Base-by-base conservation (phyloP, 169 alveolate genomes). In the Cryptosporidium canis region DNA sequence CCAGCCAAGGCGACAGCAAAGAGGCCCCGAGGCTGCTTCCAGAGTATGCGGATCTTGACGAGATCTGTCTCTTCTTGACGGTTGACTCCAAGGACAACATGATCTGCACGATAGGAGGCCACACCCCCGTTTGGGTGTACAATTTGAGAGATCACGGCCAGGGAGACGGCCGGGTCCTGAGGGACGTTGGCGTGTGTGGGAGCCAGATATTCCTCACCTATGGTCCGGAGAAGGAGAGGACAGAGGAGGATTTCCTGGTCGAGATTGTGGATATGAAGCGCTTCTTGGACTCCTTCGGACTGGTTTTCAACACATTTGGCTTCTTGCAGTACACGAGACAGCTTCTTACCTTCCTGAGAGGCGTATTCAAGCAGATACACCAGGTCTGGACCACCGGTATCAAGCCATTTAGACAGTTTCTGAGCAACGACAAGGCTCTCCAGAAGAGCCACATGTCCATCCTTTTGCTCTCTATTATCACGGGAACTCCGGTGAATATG, bases 41-140 rank as follows among this genome's bases (percentile, higher is more conserved):
- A 2, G 87, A 77, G 5, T 77, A 43, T 21, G 33, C 56, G 18
- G 29, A 11, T n/a, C 63, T 2, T 16, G 55, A 21, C 4, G 77
- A 77, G n/a, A 35, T 77, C 1, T 77, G 67, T 14, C 9, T 77
- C 39, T 21, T 77, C 16, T 24, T 77, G 21, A 41, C 87, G 0
- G 5, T 77, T n/a, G 87, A 77, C 37, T 21, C 51, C n/a, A 39
- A 61, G 24, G 44, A 61, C 35, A 61, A 58, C 24, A 56, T 77
- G 58, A 43, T 55, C 24, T 77, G 87, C 21, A 39, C 77, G 2
- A 77, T 77, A 9, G 87, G 87, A 37, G 87, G 87, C n/a, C 87
- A 77, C 47, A 77, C 87, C 0, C 87, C 87, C 18, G 44, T 77
- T 37, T 77, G 87, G 87, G 53, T 41, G 18, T 58, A 58, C 24